phyloP scores from a whole-genome alignment of 805 yeast species.

The Ogataea methanolica region DNA sequence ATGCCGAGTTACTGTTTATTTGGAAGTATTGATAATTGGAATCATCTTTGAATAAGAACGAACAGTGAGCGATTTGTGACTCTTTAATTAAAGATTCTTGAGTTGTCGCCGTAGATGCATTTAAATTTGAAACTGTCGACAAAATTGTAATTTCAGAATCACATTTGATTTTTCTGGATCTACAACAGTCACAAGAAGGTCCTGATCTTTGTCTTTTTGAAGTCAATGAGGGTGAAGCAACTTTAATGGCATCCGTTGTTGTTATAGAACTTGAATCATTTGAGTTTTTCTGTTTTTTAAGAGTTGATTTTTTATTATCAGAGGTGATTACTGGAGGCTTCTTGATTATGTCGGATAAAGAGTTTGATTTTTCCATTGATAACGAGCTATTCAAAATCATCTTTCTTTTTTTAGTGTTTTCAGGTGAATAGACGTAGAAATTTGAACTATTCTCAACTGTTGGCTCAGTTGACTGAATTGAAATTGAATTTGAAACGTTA shows the following conservation, averaged over 20 bases:
- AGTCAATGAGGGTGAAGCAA: constrained; percentile 29
- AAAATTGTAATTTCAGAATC: constrained; percentile 52
- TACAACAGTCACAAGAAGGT: constrained; percentile 70
- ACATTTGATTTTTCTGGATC: constrained; percentile 67
- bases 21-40: constrained; percentile 26
- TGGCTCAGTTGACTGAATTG: not conserved
- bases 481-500: not conserved
- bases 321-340: constrained; percentile 19
- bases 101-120: not conserved
- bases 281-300: not conserved
- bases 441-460: not conserved
- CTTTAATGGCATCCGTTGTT: constrained; percentile 22
- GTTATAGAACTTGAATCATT: not conserved
- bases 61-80: constrained; percentile 29
- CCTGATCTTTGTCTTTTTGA: constrained; percentile 60
- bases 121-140: constrained; percentile 15
- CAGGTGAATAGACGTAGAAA: constrained; percentile 8
- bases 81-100: constrained; percentile 1
- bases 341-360: constrained; percentile 3
- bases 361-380: not conserved
- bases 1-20: constrained; percentile 18
- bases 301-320: constrained; percentile 13
- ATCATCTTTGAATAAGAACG: constrained; percentile 20
- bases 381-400: not conserved
- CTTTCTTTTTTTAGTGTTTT: constrained; percentile 4